These are phyloP conservation scores for Candida mesenterica DNA, from an alignment of 1,139 yeast genomes.

Conservation along the genomic window DNA sequence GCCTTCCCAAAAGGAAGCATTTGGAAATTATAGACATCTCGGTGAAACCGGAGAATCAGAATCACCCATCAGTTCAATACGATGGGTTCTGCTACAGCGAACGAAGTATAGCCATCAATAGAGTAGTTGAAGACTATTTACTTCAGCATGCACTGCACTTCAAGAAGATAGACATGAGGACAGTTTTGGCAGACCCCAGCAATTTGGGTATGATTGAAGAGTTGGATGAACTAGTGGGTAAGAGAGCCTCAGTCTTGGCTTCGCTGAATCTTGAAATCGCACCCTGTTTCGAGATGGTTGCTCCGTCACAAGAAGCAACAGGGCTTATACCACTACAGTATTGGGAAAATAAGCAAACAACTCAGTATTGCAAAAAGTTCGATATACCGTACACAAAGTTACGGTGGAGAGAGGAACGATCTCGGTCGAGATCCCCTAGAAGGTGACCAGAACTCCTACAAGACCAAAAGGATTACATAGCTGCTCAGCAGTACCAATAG, in stretches of 20 bases:
- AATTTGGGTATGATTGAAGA: conserved; percentile 17
- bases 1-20: conserved; percentile 60
- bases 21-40: conserved; percentile 43
- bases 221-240: conserved; percentile 21
- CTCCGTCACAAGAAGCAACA: conserved; percentile 24
- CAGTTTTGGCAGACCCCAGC: conserved; percentile 8
- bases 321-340: conserved; percentile 22
- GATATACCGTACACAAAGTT: conserved; percentile 8
- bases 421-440: conserved; percentile 2
- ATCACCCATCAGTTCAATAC: conserved; percentile 20
- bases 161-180: conserved; percentile 9
- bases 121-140: conserved; percentile 36
- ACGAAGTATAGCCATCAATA: conserved; percentile 49
- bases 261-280: conserved; percentile 16
- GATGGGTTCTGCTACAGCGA: conserved; percentile 37
- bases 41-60: conserved; percentile 13
- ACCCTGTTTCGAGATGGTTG: conserved; percentile 29
- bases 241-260: conserved; percentile 16
- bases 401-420: conserved; percentile 1
- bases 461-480: no score
- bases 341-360: conserved; percentile 41
- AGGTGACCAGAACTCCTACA: no score
- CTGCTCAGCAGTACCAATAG: no score
- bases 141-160: conserved; percentile 11
- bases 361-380: conserved; percentile 28